Base-by-base conservation (phyloP, 106 monocot genomes). In the Allium sativum region DNA sequence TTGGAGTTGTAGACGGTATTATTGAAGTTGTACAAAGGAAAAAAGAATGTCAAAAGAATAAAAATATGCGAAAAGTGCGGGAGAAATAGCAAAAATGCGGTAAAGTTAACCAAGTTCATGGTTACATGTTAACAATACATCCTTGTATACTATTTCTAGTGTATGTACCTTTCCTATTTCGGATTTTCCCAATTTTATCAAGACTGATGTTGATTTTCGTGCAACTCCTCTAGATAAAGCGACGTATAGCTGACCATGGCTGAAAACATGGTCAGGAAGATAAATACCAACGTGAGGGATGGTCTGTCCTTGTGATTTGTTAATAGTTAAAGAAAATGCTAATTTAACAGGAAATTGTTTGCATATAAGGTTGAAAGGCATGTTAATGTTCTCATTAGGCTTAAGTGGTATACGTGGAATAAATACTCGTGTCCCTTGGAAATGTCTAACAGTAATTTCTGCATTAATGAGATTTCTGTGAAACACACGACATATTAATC, bases 181-280 rank as follows among this genome's bases (percentile, higher is more conserved):
- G 12, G 3, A 31, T 31, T 3, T 31, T 12, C 7, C 41, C 17
- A 12, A 3, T 31, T 59, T 59, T 1, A 59, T 7, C 42, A 59
- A 59, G 0, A 59, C 55, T 55, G 1, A 40, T 59, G 59, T 59
- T 31, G 41, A 0, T 19, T 21, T 10, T 19, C 14, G 8, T 59
- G 59, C 8, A 59, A 59, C 21, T 12, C 59, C 59, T 40, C 59
- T 13, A 1, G 59, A 59, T 59, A 59, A 59, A 22, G 10, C 59
- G 1, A 21, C 8, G 6, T 59, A 59, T 10, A 59, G 21, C 7
- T 59, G 59, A 11, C 41, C 59, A 59, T 59, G 10, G 11, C 59
- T 12, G 16, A 59, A 59, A 11, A 59, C 8, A 42, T 59, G 59
- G 4, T 59, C 41, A 1, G 59, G 59, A 22, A 59, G 59, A 19